Percentiles rank a stretch among this genome's conserved stretches.
phyloP scores from a whole-genome alignment of 2,329 filamentous ascomycete genomes.

The Pleomassaria siparia region DNA sequence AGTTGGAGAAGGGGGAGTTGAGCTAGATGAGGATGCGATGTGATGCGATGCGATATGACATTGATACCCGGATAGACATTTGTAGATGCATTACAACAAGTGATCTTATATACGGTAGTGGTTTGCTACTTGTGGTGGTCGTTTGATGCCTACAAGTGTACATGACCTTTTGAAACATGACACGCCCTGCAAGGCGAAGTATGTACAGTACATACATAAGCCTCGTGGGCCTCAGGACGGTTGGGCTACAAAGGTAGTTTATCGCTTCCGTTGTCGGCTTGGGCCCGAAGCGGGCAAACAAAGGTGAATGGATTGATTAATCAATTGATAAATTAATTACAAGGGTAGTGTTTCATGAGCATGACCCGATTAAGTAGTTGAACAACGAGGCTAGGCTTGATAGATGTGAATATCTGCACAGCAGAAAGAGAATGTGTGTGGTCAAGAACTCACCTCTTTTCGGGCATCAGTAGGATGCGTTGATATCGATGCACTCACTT shows the following conservation, averaged over 20 bases:
- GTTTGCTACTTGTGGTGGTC: neutral
- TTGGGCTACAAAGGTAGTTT: too few species aligned
- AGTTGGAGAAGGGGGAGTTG: slow-evolving; percentile 50
- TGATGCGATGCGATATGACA: slow-evolving; percentile 18
- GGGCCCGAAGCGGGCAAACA: too few species aligned
- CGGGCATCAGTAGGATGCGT: too few species aligned
- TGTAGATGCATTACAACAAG: neutral
- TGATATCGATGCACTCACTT: too few species aligned
- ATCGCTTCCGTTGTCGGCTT: too few species aligned
- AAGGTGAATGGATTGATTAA: too few species aligned
- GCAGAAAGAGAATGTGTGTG: neutral
- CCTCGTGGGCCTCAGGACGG: neutral
- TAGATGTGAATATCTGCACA: neutral
- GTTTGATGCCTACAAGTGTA: too few species aligned
- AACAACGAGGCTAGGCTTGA: neutral
- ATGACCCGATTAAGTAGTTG: neutral
- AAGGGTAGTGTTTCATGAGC: neutral
- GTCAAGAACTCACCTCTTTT: too few species aligned
- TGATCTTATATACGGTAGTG: too few species aligned
- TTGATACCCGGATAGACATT: slow-evolving; percentile 6
- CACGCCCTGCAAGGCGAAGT: too few species aligned
- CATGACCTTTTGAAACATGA: too few species aligned
- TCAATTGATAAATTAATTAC: too few species aligned
- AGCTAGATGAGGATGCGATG: slow-evolving; percentile 11
- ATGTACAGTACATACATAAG: neutral